A percentile compares a stretch with the other conserved stretches of the same genome.
Conservation (phyloP, 176 grass and related monocot genomes). For the Saccharum officinarum region DNA sequence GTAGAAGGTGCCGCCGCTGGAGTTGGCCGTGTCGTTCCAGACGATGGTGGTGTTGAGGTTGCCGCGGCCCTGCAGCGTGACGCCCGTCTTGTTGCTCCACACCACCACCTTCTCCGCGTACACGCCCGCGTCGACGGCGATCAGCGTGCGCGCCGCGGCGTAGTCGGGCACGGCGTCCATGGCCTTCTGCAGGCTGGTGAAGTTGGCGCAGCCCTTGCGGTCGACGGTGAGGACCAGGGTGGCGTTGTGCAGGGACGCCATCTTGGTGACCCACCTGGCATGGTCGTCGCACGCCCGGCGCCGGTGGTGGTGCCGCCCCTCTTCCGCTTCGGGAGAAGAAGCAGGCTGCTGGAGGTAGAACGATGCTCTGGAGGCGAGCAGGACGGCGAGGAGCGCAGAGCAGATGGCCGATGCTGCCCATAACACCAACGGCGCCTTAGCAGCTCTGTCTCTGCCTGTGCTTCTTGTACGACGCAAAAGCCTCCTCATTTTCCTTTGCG, state of each 20-base stretch:
- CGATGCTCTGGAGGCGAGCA: constrained; percentile 41
- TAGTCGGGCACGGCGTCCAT: constrained; percentile 66
- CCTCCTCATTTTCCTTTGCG: not conserved
- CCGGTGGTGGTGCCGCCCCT: constrained; percentile 30
- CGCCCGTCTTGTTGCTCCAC: constrained; percentile 61
- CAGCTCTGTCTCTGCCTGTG: not conserved
- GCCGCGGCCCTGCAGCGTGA: constrained; percentile 71
- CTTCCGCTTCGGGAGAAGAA: not conserved
- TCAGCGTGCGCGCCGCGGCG: constrained; percentile 44
- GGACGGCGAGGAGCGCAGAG: constrained; percentile 54
- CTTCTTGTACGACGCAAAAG: not conserved
- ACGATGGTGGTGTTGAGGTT: constrained; percentile 57
- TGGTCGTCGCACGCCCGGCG: constrained; percentile 44
- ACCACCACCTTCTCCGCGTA: constrained; percentile 86
- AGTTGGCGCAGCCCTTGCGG: constrained; percentile 69
- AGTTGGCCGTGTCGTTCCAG: constrained; percentile 81
- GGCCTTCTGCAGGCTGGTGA: constrained; percentile 70
- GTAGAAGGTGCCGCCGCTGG: constrained; percentile 59
- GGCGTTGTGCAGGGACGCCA: constrained; percentile 53
- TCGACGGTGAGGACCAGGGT: constrained; percentile 66
- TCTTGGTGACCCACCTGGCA: constrained; percentile 46
- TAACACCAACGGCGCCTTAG: constrained; percentile 24
- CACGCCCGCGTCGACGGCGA: constrained; percentile 64
- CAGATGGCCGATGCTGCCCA: constrained; percentile 50
- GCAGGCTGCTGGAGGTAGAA: not conserved